Evolutionary conservation across 2,329 filamentous ascomycete genomes (phyloP), one percentile per base, ranked within the genome.

Genomic region (Paecilomyces niveus): DNA sequence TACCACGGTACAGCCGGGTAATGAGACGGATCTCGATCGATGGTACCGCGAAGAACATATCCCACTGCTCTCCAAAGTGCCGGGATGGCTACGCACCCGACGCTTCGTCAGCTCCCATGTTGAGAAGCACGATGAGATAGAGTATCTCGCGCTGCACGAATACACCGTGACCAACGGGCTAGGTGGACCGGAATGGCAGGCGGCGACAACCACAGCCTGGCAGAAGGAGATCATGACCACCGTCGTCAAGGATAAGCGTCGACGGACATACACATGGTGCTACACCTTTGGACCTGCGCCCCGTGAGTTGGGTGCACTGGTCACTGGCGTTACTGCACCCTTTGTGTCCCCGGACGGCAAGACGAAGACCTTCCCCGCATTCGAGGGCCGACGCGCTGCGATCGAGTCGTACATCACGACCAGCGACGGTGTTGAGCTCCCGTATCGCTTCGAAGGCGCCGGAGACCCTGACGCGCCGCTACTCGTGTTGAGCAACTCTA

Each of bases 21-120:
- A 78, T 26, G 78, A 81, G 22, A 81, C 83, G 22, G 81, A 87
- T 52, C 79, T 87, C 57, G 74, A 80, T 57, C 84, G 81, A 68
- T 95, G 89, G 89, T 89, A 89, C 68, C 76, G 82, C 31, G 84
- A 92, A 61, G 89, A 94, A 70, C 89, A 94, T 70, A 80, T 88
- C 21, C 79, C 81, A 2, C 82, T 92, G 81, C 70, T 95, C 59
- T 78, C 86, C 61, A 88, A 88, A 67, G 82, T 92, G 0, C 87
- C 89, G 0, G 91, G 91, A 3, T 96, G 90, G 89, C 75, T 89
- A 59, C 85, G 90, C 39, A 88, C 87, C 15, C 81, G 90, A 45
- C 76, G 88, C 50, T 92, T 88, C 73, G 81, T 83, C 59, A 89
- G 88, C 2, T 87, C 86, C 0, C 79, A 79, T 32, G 78, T 91